A percentile compares a stretch with the other conserved stretches of the same genome.
phyloP scores from a whole-genome alignment of 495 filamentous ascomycete species.

The Pseudomonodictys pantanalensis region DNA sequence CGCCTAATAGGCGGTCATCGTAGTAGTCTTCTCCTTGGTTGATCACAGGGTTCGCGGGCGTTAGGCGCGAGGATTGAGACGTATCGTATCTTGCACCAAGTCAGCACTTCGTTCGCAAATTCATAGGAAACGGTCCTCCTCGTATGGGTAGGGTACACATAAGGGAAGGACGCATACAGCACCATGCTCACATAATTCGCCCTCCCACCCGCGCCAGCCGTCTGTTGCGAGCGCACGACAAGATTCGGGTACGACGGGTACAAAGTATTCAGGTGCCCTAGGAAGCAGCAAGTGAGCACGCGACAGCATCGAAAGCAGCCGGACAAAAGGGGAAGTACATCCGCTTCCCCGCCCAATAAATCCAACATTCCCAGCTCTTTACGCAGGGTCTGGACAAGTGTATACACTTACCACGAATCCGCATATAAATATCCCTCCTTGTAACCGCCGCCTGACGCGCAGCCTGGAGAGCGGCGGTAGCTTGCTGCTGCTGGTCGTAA shows the following conservation, averaged over 20 bases:
- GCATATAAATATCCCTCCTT: conserved; percentile 8
- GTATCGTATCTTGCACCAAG: not conserved
- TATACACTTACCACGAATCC: conserved; percentile 8
- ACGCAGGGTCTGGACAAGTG: no score
- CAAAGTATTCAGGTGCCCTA: conserved; percentile 8
- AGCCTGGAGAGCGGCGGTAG: no score
- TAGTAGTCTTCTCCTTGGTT: conserved; percentile 8
- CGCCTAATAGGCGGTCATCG: conserved; percentile 5
- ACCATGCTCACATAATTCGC: conserved; percentile 4
- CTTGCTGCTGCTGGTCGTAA: not conserved
- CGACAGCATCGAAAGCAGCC: not conserved
- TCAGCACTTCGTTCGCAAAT: not conserved
- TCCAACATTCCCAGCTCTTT: no score
- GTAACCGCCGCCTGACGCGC: not conserved
- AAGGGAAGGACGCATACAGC: conserved; percentile 7
- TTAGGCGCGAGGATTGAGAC: not conserved
- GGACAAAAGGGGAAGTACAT: not conserved
- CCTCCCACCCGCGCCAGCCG: conserved; percentile 1
- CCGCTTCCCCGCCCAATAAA: no score
- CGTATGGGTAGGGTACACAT: not conserved
- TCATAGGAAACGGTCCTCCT: not conserved
- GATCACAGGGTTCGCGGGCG: conserved; percentile 9
- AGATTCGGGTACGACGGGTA: conserved; percentile 13
- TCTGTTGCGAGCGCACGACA: conserved; percentile 8
- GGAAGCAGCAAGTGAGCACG: conserved; percentile 3